These are phyloP conservation scores for Coemansia sp. DNA, from an alignment of 192 early-diverging fungal species.

Conservation along the genomic window DNA sequence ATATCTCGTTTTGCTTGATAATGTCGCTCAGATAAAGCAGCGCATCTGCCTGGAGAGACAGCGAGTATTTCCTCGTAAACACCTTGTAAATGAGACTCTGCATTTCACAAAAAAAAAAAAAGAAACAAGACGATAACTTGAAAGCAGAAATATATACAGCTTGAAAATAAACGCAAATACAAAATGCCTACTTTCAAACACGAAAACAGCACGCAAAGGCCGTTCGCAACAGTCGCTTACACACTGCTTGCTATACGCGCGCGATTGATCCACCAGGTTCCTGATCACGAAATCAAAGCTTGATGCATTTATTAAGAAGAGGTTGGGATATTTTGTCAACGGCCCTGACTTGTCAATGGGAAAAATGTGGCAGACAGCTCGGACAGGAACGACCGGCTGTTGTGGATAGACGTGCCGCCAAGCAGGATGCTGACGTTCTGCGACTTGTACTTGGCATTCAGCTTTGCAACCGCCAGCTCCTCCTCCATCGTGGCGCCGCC, in stretches of 20 bases:
- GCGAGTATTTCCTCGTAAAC: constrained; percentile 76
- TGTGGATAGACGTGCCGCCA: constrained; percentile 91
- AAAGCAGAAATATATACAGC: neutral
- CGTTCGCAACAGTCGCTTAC: no score
- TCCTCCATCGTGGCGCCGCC: constrained; percentile 96
- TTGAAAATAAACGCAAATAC: no score
- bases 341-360: neutral
- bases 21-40: constrained; percentile 60
- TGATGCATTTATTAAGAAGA: no score
- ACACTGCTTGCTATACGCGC: no score
- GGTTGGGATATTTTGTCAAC: neutral
- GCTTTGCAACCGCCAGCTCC: constrained; percentile 76
- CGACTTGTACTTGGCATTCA: constrained; percentile 65
- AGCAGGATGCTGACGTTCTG: constrained; percentile 80
- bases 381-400: constrained; percentile 52
- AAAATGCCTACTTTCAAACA: neutral
- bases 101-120: constrained; percentile 14
- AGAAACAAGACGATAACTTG: neutral
- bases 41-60: constrained; percentile 74
- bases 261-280: no score
- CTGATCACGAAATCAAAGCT: neutral
- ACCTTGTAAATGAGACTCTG: constrained; percentile 62
- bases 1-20: constrained; percentile 49
- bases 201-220: no score
- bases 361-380: constrained; percentile 52